Evolutionary conservation across 345 rosid species (phyloP), one percentile per base, ranked within the genome.

Genomic region (Arabis alpina): DNA sequence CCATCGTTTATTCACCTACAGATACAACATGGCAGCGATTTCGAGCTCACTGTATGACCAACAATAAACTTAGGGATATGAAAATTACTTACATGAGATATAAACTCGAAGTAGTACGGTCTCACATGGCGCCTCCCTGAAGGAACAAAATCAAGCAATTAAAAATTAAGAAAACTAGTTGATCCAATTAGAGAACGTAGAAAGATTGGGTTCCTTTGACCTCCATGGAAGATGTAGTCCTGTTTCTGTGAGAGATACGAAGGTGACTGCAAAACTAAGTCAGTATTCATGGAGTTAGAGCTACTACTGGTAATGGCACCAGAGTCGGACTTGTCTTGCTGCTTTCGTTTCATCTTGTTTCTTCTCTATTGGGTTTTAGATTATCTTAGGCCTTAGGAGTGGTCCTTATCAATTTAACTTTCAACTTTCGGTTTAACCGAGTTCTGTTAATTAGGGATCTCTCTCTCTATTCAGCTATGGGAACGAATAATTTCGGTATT

Each of bases 61-160:
- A 40, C 9, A 3, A 10, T 4, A 28, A 12, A 36, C 4, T 27
- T 27, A 27, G 30, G 23, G 23, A 45, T 48, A 28, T 28, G 16
- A 15, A 42, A 3, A 49, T 13, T 54, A 75, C 88, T 68, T 54
- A 94, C 96, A 82, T 89, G 95, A 75, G 88, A 84, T 66, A 91
- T 76, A 85, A 94, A 91, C 84, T 88, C 96, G 77, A 89, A 89
- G 85, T 82, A 82, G 83, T 88, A 94, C 2, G 97, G 92, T 64
- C 79, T 84, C 64, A 89, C 99, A 56, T 84, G 89, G 80, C 96
- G 95, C 64, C 89, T 82, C 79, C 95, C 97, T 84, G 78, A 63
- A 74, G 15, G 44, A 76, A 53, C 64, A 36, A 8, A 48, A 41
- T 14, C 24, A 56, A 48, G 7, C 15, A 19, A 42, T 24, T 7